Percentiles rank a stretch among this genome's conserved stretches.
Evolutionary conservation across 1,139 yeast genomes (phyloP).

Genomic region (Diutina catenulata): DNA sequence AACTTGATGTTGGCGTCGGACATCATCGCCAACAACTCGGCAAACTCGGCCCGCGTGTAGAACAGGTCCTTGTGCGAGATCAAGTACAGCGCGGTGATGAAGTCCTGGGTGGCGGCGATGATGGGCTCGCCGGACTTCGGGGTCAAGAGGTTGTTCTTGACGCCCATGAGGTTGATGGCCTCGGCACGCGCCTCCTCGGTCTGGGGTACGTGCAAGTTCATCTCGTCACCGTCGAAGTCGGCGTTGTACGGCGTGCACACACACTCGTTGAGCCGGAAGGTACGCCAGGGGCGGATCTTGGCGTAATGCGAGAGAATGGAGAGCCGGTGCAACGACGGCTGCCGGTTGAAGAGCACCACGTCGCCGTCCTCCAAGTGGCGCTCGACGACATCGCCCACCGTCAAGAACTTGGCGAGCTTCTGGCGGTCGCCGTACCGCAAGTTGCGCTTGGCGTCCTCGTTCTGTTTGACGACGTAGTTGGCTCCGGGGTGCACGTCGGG

Average conservation of each 20-base stretch:
- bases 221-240: constrained; percentile 99
- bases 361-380: constrained; percentile 97
- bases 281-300: constrained; percentile 95
- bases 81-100: constrained; percentile 89
- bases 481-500: constrained; percentile 95
- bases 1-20: constrained; percentile 81
- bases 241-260: constrained; percentile 99
- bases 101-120: constrained; percentile 99
- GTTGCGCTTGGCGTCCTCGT: constrained; percentile 80
- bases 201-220: constrained; percentile 98
- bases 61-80: constrained; percentile 91
- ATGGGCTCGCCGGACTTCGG: constrained; percentile 99
- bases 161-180: constrained; percentile 97
- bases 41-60: constrained; percentile 75
- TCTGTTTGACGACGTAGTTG: constrained; percentile 72
- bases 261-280: constrained; percentile 94
- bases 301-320: constrained; percentile 95
- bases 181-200: constrained; percentile 98
- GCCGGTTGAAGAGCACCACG: constrained; percentile 90
- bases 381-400: constrained; percentile 91
- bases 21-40: constrained; percentile 88
- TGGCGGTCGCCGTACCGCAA: constrained; percentile 78
- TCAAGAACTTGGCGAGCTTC: constrained; percentile 64
- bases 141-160: constrained; percentile 83
- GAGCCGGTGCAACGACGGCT: constrained; percentile 91